These are phyloP conservation scores for Trametes villosa DNA, from an alignment of 768 basidiomycete species.

Conservation along the genomic window DNA sequence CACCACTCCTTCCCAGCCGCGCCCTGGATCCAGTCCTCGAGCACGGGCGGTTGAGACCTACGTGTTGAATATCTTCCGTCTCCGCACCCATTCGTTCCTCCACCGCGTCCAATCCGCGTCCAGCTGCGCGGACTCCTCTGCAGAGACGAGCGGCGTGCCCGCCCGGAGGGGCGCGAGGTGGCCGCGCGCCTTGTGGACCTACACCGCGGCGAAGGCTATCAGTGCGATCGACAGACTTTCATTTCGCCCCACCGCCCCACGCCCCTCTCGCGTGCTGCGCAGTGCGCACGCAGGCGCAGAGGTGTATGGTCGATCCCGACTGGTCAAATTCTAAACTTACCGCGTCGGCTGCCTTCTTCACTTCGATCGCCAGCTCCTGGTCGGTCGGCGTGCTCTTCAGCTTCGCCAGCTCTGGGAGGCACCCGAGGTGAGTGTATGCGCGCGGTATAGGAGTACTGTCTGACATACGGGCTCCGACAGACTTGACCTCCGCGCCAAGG, in stretches of 20 bases:
- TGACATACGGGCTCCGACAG: constrained; percentile 47
- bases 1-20: not conserved
- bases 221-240: not conserved
- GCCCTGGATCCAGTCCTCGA: not conserved
- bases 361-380: constrained; percentile 58
- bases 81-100: constrained; percentile 78
- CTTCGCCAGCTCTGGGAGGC: constrained; percentile 60
- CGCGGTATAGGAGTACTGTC: not conserved
- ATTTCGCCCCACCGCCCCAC: not conserved
- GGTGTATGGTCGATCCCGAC: too few relatives aligned
- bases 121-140: constrained; percentile 68
- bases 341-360: constrained; percentile 52
- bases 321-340: too few relatives aligned
- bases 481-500: constrained; percentile 55
- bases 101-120: constrained; percentile 80
- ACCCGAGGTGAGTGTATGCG: constrained; percentile 26
- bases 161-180: constrained; percentile 68
- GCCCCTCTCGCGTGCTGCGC: not conserved
- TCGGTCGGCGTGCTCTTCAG: constrained; percentile 73
- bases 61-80: constrained; percentile 78
- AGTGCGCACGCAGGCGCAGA: not conserved
- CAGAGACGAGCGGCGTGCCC: constrained; percentile 68
- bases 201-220: constrained; percentile 4
- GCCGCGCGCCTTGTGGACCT: constrained; percentile 55
- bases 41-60: constrained; percentile 42